These are phyloP conservation scores for Crithidia mellificae DNA, from an alignment of 208 protist species.

Conservation along the genomic window DNA sequence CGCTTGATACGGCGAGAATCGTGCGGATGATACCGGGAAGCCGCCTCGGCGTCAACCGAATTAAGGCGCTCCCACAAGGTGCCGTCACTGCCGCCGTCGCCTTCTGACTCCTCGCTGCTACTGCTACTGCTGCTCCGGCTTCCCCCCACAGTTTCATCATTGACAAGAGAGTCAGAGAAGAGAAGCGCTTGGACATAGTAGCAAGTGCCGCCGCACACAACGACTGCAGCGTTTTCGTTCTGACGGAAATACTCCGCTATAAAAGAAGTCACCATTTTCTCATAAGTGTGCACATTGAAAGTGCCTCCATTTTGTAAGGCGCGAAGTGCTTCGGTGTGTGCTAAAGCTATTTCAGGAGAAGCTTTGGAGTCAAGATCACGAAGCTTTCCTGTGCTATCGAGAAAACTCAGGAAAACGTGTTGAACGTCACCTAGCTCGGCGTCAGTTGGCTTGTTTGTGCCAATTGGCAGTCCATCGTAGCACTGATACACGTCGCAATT, in stretches of 20 bases:
- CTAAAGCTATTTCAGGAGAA: neutral
- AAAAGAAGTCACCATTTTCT: conserved; percentile 47
- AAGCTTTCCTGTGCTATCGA: conserved; percentile 39
- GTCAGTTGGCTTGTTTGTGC: conserved; percentile 82
- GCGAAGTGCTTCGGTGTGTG: neutral
- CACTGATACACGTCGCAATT: conserved; percentile 92
- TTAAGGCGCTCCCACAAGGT: conserved; percentile 57
- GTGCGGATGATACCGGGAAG: conserved; percentile 81
- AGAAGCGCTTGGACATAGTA: conserved; percentile 80
- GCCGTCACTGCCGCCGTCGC: conserved; percentile 14
- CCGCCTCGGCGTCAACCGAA: conserved; percentile 67
- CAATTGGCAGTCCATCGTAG: conserved; percentile 81
- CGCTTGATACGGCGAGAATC: conserved; percentile 76
- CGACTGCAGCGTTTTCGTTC: conserved; percentile 45
- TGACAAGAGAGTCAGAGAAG: conserved; percentile 58
- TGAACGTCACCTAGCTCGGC: conserved; percentile 58
- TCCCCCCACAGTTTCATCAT: conserved; percentile 9
- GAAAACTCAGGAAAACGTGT: conserved; percentile 82
- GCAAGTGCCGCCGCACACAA: conserved; percentile 83
- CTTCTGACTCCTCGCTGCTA: neutral
- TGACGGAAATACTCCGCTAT: conserved; percentile 51
- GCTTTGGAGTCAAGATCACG: conserved; percentile 19
- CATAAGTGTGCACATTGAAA: conserved; percentile 67
- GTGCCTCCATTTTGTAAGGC: neutral
- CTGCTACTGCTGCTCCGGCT: too few species aligned